Base-by-base conservation (phyloP, 192 early-diverging fungal species). In the Rhizophagus sp. region DNA sequence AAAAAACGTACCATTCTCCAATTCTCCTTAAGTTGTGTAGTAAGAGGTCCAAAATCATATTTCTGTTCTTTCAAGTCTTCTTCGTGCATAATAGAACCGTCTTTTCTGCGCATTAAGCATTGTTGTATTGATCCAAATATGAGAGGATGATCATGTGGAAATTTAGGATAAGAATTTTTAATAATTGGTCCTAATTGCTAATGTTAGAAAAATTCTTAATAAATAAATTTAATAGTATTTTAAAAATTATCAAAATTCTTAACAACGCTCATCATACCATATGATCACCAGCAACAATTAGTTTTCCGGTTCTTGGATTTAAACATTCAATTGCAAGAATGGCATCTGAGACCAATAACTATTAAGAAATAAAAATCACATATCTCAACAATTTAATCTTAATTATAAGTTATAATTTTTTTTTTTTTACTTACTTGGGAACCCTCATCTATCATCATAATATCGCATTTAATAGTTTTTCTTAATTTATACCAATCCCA, bases 91-190 rank as follows among this genome's bases (percentile, higher is more conserved):
- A 69, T 73, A 10, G 44, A 67, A 36, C 81, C 78, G 41, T 82
- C 70, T 15, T 67, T 27, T 39, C 50, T 75, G 30, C 86, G 81
- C 88, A 89, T 89, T 34, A 89, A 76, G 62, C 85, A 87, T 65
- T 84, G 84, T 78, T 87, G 86, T n/a, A 89, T 87, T 22, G 88
- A 89, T 10, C 88, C 88, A 30, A 85, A 81, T 34, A 87, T 81
- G 7, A 85, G 66, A 30, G 85, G 81, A 12, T 84, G 79, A n/a
- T 79, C 74, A 17, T 75, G 65, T 2, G 71, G 39, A 33, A 78
- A 44, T 24, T 66, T 13, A n/a, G 85, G 86, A 65, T 89, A 87
- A 1, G 81, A 80, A 61, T 87, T 85, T 25, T 82, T 47, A 17
- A 89, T 75, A 12, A 89, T 82, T 12, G 86, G 88, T 36, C 88